Evolutionary conservation across 495 filamentous ascomycete species (phyloP).

Genomic region (Xylaria flabelliformis): DNA sequence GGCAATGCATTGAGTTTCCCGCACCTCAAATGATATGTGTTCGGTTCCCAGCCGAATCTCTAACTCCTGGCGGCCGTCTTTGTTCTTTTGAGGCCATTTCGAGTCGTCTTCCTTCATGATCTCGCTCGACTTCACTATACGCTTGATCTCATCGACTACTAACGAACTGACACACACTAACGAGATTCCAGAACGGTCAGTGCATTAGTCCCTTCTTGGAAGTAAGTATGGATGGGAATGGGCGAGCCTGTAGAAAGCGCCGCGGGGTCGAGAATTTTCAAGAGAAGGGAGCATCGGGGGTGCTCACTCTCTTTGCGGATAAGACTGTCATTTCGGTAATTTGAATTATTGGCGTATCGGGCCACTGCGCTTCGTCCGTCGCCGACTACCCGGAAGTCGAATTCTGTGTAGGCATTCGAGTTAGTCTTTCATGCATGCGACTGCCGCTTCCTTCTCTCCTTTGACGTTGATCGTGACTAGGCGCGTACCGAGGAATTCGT

Average conservation of each 20-base stretch:
- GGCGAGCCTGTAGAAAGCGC: not conserved
- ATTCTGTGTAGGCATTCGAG: conserved; percentile 64
- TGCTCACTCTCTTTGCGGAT: conserved; percentile 98
- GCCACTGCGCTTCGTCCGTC: conserved; percentile 95
- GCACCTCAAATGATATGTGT: conserved; percentile 96
- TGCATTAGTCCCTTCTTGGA: not conserved
- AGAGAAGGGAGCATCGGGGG: not conserved
- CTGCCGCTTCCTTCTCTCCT: not conserved
- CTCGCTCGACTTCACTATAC: conserved; percentile 96
- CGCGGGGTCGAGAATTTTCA: not conserved
- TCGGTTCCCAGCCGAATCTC: conserved; percentile 95
- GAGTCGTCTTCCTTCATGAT: conserved; percentile 99
- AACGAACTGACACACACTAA: conserved; percentile 94
- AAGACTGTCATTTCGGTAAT: conserved; percentile 97
- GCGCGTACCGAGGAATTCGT: conserved; percentile 90
- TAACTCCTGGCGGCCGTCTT: conserved; percentile 95
- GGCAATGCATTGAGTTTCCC: conserved; percentile 7
- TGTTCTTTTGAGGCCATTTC: conserved; percentile 99
- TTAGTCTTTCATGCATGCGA: conserved; percentile 35
- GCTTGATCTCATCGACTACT: conserved; percentile 93
- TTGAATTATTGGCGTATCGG: conserved; percentile 99
- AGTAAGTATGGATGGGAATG: not conserved
- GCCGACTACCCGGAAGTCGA: conserved; percentile 91
- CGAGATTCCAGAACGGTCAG: conserved; percentile 21
- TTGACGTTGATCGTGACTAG: not conserved